These are phyloP conservation scores for Erigeron philadelphicus DNA, from an alignment of 140 eudicot genomes.

Conservation along the genomic window DNA sequence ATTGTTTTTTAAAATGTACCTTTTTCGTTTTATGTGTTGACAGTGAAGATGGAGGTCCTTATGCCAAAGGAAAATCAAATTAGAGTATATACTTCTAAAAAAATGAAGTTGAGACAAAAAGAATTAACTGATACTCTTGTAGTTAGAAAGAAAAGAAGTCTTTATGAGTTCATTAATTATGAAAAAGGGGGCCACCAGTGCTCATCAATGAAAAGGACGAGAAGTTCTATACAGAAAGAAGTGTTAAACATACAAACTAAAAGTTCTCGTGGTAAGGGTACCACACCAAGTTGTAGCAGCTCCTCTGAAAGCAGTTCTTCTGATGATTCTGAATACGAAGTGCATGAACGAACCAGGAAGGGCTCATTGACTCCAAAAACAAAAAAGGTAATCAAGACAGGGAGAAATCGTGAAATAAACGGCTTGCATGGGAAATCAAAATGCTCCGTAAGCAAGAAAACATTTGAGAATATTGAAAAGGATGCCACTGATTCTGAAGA, in stretches of 20 bases:
- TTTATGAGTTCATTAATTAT: slow-evolving; percentile 17
- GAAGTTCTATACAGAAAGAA: slow-evolving; percentile 24
- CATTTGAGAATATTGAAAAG: background rate
- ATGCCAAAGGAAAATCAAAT: slow-evolving; percentile 33
- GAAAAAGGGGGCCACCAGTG: slow-evolving; percentile 17
- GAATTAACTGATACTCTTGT: slow-evolving; percentile 21
- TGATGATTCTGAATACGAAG: slow-evolving; percentile 22
- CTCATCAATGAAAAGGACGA: slow-evolving; percentile 27
- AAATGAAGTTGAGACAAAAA: slow-evolving; percentile 24
- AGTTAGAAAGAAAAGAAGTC: slow-evolving; percentile 33
- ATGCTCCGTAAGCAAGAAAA: slow-evolving; percentile 17
- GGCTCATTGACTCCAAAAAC: slow-evolving; percentile 22
- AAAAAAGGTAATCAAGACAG: slow-evolving; percentile 17
- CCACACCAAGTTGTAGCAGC: background rate
- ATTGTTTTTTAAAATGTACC: background rate
- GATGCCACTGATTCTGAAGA: slow-evolving; percentile 30
- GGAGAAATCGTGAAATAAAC: slow-evolving; percentile 16
- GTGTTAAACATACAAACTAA: slow-evolving; percentile 12
- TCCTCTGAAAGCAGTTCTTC: slow-evolving; percentile 15
- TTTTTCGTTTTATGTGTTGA: slow-evolving; percentile 14
- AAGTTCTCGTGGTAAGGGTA: slow-evolving; percentile 1
- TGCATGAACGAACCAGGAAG: slow-evolving; percentile 17
- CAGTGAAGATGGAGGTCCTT: slow-evolving; percentile 44
- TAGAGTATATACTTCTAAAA: slow-evolving; percentile 26
- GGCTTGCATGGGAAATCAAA: slow-evolving; percentile 22